phyloP scores from a whole-genome alignment of 805 yeast species.

The Debaryomyces castellii region DNA sequence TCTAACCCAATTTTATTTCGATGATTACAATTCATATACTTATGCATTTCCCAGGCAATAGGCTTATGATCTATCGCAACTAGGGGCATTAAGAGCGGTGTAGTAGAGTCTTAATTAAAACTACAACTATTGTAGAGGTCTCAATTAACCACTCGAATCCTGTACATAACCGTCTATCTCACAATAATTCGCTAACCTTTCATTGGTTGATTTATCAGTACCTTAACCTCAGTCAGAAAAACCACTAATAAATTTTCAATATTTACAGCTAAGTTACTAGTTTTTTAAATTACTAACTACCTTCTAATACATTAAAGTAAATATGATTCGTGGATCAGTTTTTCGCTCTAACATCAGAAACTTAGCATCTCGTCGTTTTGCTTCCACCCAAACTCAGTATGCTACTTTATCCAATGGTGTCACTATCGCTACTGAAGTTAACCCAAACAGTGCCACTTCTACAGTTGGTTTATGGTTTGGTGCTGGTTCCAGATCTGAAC shows the following conservation, averaged over 20 bases:
- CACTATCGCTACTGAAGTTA: conserved; percentile 67
- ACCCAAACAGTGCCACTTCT: conserved; percentile 54
- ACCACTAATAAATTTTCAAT: conserved; percentile 3
- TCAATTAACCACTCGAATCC: not conserved
- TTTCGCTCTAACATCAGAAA: conserved; percentile 29
- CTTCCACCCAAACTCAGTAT: conserved; percentile 65
- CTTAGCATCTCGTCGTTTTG: conserved; percentile 50
- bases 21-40: too few species aligned
- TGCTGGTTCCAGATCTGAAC: conserved; percentile 80
- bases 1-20: too few species aligned
- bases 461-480: conserved; percentile 70
- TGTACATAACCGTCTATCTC: not conserved
- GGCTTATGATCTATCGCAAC: too few species aligned
- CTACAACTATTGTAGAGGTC: too few species aligned
- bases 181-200: conserved; percentile 5
- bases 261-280: not conserved
- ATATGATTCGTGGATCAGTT: conserved; percentile 44
- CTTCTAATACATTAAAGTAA: conserved; percentile 1
- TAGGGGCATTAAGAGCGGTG: too few species aligned
- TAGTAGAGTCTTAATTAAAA: too few species aligned
- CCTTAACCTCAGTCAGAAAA: conserved; percentile 4
- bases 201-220: conserved; percentile 6
- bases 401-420: conserved; percentile 75
- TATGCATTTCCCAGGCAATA: too few species aligned
- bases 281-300: not conserved